phyloP scores from a whole-genome alignment of 2,329 filamentous ascomycete genomes.

The Canariomyces notabilis region DNA sequence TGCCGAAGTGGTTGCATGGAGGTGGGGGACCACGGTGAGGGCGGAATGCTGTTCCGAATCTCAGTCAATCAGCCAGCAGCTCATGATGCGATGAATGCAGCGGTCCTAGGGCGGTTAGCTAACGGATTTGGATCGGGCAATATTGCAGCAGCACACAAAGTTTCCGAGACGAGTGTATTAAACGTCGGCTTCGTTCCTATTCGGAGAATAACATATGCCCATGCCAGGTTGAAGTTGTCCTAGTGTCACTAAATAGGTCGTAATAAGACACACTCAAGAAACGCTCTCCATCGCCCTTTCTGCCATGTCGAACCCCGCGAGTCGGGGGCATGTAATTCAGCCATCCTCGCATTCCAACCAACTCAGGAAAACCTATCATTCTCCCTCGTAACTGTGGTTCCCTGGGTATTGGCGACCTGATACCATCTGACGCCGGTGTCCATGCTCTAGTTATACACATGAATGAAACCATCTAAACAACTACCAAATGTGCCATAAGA shows the following conservation, averaged over 20 bases:
- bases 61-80: conserved; percentile 1
- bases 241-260: neutral
- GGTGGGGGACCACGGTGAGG: neutral
- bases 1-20: conserved; percentile 8
- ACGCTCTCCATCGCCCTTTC: neutral
- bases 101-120: too few relatives aligned
- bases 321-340: neutral
- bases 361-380: conserved; percentile 2
- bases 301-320: neutral
- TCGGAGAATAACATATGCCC: neutral
- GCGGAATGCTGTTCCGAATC: neutral
- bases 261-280: neutral
- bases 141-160: neutral
- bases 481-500: conserved; percentile 9
- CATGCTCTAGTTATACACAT: conserved; percentile 18
- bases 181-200: neutral
- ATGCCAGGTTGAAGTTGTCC: too few relatives aligned
- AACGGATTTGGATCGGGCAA: neutral
- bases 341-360: neutral
- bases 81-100: conserved; percentile 4
- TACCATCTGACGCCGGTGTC: conserved; percentile 18
- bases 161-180: neutral
- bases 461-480: conserved; percentile 4
- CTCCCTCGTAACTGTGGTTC: conserved; percentile 5
- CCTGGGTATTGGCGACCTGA: conserved; percentile 17